Base-by-base conservation (phyloP, 331 rosid genomes). In the Pyrus hybrid region DNA sequence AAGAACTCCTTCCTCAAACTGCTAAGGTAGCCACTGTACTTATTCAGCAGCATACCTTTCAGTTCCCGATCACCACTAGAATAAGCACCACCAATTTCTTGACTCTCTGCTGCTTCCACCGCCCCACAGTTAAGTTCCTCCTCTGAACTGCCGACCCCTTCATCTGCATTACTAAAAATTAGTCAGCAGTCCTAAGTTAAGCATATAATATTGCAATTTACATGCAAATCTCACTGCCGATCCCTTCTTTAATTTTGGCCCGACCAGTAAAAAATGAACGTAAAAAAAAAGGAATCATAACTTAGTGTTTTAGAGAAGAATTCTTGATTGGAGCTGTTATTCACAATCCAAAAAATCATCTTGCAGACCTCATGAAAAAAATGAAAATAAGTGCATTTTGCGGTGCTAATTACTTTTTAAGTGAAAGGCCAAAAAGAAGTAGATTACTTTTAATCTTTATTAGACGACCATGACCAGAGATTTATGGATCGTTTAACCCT, bases 1-100 rank as follows among this genome's bases (percentile, higher is more conserved):
- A 87, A 72, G 73, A 89, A 89, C 35, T 87, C 91, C 77, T 84
- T 87, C 81, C 85, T 88, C 78, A 91, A 80, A 75, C 64, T 87
- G 77, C 84, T 73, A 9, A 91, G 87, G 56, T 87, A 87, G 26
- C 97, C 97, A 70, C 93, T 91, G 86, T 93, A 89, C 83, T 91
- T 93, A 4, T 84, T 84, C 71, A 86, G 88, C 4, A 93, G 96
- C 90, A 81, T 86, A 79, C 79, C 97, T 79, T 93, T 93, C 4
- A 91, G 86, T 66, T 88, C 96, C 73, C 76, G 65, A 65, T 87
- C 88, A 16, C 66, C 81, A 11, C 20, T 28, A 17, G 71, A 14
- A 51, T 69, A 63, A 17, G 62, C 67, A 2, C 77, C 73, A 51
- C 57, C 47, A 49, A 67, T 32, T 5, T 54, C 45, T 56, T 76